Conservation (phyloP, 2,329 filamentous ascomycete species). For the Macroventuria anomochaeta region DNA sequence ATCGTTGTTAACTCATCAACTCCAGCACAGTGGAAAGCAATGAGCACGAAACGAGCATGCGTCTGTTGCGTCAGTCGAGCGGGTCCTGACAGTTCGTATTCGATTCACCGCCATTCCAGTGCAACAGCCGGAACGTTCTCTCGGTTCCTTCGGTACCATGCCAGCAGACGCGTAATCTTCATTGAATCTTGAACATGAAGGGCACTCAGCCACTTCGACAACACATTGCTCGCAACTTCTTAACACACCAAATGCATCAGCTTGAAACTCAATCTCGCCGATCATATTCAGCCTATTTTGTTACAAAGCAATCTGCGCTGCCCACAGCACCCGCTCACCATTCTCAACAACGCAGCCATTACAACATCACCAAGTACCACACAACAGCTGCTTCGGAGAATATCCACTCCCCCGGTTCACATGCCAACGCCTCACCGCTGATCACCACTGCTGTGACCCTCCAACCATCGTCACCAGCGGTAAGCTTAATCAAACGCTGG, state of each 20-base stretch:
- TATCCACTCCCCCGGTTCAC: constrained; percentile 26
- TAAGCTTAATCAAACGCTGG: neutral
- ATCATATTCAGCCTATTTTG: no score
- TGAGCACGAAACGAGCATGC: constrained; percentile 4
- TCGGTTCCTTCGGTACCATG: neutral
- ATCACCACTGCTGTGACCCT: constrained; percentile 5
- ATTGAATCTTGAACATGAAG: neutral
- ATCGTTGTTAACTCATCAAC: neutral
- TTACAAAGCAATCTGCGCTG: no score
- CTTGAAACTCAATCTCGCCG: no score
- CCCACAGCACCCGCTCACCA: neutral
- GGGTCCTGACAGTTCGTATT: neutral
- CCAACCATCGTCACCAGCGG: neutral
- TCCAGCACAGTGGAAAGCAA: constrained; percentile 7
- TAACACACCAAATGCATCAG: no score
- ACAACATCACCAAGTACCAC: constrained; percentile 2
- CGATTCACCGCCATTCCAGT: constrained; percentile 25
- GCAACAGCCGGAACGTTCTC: neutral
- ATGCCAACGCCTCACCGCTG: constrained; percentile 17
- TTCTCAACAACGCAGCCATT: constrained; percentile 1
- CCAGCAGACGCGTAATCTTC: neutral
- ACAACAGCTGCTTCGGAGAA: constrained; percentile 33
- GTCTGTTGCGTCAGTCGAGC: neutral
- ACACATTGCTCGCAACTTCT: no score
- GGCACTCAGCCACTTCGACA: no score